Base-by-base conservation (phyloP, 495 filamentous ascomycete genomes). In the Xylaria flabelliformis region DNA sequence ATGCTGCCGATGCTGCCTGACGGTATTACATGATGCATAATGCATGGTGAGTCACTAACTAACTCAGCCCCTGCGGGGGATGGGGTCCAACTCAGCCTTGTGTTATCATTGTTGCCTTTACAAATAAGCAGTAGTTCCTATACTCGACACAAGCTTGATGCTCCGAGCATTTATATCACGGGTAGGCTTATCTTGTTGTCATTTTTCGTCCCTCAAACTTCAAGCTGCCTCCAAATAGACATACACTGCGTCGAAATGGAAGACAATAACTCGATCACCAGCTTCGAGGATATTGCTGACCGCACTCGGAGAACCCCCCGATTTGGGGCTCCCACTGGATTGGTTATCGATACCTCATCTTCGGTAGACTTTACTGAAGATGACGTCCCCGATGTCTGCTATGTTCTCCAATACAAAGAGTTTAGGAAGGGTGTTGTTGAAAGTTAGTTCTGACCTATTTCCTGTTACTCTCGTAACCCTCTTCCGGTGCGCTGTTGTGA, bases 331-430 rank as follows among this genome's bases (percentile, higher is more conserved):
- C 48, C 15, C 48, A 10, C 32, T 53, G 24, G 7, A 12, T 15
- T 55, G 50, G 10, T 17, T 19, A 21, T 6, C 3, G 51, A 58
- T 56, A 19, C 32, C 21, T 42, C 64, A n/a, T 41, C 50, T 15
- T 67, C 64, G n/a, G 32, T 29, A 44, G 72, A 71, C 41, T 62
- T 77, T 53, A 56, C 34, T 24, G 77, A 79, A 4, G 79, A 76
- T 3, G 77, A 81, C 12, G 74, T 80, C 36, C 78, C 80, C 9
- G 79, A 81, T 44, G 53, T 82, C 67, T 75, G 77, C 48, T 81
- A 81, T 64, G 72, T 76, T 9, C 72, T 80, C 26, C 74, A 77
- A 55, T 77, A 73, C 41, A 74, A 75, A 62, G 72, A 70, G 55
- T 44, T 58, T 46, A 58, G 34, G 17, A 78, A 76, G 9, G 74